Evolutionary conservation across 305 asterid species (phyloP), one percentile per base, ranked within the genome.

Genomic region (Fraxinus floribunda): DNA sequence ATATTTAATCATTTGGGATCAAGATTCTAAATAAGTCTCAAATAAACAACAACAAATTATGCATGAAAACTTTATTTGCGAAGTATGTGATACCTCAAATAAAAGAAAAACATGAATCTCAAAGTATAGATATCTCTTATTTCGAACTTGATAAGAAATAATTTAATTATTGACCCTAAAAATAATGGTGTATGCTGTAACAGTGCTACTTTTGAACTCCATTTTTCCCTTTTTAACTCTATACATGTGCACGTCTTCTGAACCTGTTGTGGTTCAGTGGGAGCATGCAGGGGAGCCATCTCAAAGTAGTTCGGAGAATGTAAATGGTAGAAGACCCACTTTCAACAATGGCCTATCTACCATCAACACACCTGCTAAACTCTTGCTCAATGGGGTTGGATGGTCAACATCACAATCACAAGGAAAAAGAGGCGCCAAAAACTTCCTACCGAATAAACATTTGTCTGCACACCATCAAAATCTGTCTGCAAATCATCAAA

Each of bases 331-430:
- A 89, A 85, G 86, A 76, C 52, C 86, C 75, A 85, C 90, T 80
- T 78, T 86, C 87, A 78, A 84, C 82, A 93, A 86, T 89, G 83
- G 92, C 78, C 78, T 93, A 83, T 80, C 90, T 80, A 87, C 94
- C 38, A 95, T 89, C 52, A 85, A 78, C 79, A 82, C 85, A 39
- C 91, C 97, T 85, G 89, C 93, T 86, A 93, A 92, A 86, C 83
- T 88, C 90, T 81, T 92, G 88, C 91, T 90, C 74, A 90, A 92
- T 80, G 98, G 96, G 79, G 92, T 88, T 83, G 98, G 97, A 83
- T 91, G 98, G 99, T 96, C 99, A 79, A 89, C 89, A 78, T 95
- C 97, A 74, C 98, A 94, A 87, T 86, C 93, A 80, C 97, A 86
- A 85, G 93, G 94, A 83, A 91, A 89, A 84, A 90, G 68, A 80